These are phyloP conservation scores for Colletotrichum brevisporum DNA, from an alignment of 2,329 filamentous ascomycete genomes.

Conservation along the genomic window DNA sequence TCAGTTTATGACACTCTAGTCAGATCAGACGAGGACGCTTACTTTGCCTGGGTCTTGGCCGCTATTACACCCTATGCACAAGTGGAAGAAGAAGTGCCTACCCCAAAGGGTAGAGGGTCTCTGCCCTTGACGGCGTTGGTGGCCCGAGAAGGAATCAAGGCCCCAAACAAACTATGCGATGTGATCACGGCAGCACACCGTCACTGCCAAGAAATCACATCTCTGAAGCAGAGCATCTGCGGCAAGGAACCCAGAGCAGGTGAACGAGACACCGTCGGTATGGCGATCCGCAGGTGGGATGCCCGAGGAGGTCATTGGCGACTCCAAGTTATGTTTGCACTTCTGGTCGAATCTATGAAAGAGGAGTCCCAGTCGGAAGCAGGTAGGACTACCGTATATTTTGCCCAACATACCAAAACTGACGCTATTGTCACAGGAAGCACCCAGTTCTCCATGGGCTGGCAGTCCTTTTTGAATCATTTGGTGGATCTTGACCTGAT, in stretches of 20 bases:
- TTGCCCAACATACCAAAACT: background rate
- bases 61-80: constrained; percentile 81
- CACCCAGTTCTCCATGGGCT: constrained; percentile 61
- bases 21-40: constrained; percentile 74
- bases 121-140: constrained; percentile 72
- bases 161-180: constrained; percentile 81
- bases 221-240: constrained; percentile 69
- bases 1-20: constrained; percentile 70
- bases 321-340: constrained; percentile 76
- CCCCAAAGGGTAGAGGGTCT: constrained; percentile 53
- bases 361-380: constrained; percentile 43
- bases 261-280: constrained; percentile 77
- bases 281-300: constrained; percentile 82
- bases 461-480: constrained; percentile 70
- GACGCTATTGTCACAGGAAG: constrained; percentile 52
- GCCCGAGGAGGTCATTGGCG: constrained; percentile 74
- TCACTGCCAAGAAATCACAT: constrained; percentile 75
- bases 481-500: constrained; percentile 68
- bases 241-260: constrained; percentile 59
- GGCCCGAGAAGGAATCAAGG: constrained; percentile 83
- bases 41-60: constrained; percentile 82
- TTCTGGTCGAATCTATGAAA: constrained; percentile 74
- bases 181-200: constrained; percentile 75
- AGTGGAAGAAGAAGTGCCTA: constrained; percentile 58
- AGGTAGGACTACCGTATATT: constrained; percentile 10